Conservation (phyloP, 805 yeast species). For the Zygosaccharomyces bailii region DNA sequence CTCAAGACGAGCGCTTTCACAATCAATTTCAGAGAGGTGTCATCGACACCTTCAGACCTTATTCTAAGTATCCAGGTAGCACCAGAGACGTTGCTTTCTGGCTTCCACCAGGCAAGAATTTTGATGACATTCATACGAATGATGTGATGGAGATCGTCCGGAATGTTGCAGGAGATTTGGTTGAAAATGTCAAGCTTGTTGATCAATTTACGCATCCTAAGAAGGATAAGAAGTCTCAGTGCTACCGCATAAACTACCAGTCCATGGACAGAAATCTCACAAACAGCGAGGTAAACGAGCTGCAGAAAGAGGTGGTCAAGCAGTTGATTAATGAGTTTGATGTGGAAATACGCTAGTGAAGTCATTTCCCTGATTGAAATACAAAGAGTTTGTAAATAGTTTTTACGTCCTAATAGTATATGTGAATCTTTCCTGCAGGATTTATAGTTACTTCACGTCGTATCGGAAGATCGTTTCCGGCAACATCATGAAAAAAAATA, state of each 20-base stretch:
- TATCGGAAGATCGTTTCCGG: constrained; percentile 5
- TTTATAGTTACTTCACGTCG: background rate
- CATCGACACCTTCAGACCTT: constrained; percentile 76
- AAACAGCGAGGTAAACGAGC: constrained; percentile 72
- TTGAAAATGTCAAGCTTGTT: constrained; percentile 74
- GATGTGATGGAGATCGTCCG: constrained; percentile 94
- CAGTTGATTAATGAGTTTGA: constrained; percentile 50
- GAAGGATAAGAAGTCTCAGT: constrained; percentile 68
- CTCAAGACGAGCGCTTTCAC: constrained; percentile 71
- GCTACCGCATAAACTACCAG: constrained; percentile 89
- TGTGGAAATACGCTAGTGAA: constrained; percentile 51
- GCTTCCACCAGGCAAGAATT: constrained; percentile 48
- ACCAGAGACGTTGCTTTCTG: constrained; percentile 89
- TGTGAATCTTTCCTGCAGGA: background rate
- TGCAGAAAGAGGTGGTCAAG: constrained; percentile 63
- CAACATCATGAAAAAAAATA: constrained; percentile 1
- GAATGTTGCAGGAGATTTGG: constrained; percentile 77
- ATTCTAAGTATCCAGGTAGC: constrained; percentile 87
- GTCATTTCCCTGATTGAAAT: background rate
- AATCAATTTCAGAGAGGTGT: constrained; percentile 64
- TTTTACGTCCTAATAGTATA: too few species aligned
- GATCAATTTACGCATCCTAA: constrained; percentile 88
- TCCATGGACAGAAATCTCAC: constrained; percentile 93
- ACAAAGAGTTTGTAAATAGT: background rate
- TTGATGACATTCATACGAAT: constrained; percentile 62